Evolutionary conservation across 129 eudicot species (phyloP).

Genomic region (Arctium lappa): DNA sequence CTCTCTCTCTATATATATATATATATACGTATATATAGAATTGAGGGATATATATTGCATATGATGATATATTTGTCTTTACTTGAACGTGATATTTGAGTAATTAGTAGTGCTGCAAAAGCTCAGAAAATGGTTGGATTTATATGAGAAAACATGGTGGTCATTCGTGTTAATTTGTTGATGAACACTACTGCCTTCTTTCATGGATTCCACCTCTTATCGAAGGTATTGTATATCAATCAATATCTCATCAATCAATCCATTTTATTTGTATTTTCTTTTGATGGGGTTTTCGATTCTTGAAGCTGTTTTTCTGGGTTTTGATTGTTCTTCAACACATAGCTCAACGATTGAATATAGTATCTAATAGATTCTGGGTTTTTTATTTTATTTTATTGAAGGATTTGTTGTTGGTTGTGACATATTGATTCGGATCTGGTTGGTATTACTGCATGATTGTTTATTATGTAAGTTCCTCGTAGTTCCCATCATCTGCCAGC

Average conservation of each 20-base stretch:
- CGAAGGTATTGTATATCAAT: constrained; percentile 33
- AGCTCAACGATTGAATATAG: constrained; percentile 7
- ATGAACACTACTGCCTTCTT: constrained; percentile 6
- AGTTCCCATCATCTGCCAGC: not conserved
- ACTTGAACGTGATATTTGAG: constrained; percentile 21
- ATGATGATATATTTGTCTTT: constrained; percentile 22
- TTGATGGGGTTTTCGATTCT: constrained; percentile 6
- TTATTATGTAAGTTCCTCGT: not conserved
- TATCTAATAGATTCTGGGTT: not conserved
- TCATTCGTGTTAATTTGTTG: constrained; percentile 11
- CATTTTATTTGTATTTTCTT: not conserved
- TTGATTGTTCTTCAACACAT: not conserved
- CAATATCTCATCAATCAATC: not conserved
- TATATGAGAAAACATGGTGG: constrained; percentile 10
- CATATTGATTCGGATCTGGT: constrained; percentile 16
- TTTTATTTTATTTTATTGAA: not conserved
- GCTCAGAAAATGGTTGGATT: constrained; percentile 27
- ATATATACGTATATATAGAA: not conserved
- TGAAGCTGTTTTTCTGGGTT: constrained; percentile 10
- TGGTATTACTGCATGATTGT: constrained; percentile 21
- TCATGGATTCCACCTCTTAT: constrained; percentile 44
- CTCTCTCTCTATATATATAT: constrained; percentile 17
- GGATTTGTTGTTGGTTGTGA: constrained; percentile 1
- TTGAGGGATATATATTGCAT: too few relatives aligned
- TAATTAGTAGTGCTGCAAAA: constrained; percentile 29